Evolutionary conservation across 495 filamentous ascomycete species (phyloP).

Genomic region (Aspergillus cavernicola): DNA sequence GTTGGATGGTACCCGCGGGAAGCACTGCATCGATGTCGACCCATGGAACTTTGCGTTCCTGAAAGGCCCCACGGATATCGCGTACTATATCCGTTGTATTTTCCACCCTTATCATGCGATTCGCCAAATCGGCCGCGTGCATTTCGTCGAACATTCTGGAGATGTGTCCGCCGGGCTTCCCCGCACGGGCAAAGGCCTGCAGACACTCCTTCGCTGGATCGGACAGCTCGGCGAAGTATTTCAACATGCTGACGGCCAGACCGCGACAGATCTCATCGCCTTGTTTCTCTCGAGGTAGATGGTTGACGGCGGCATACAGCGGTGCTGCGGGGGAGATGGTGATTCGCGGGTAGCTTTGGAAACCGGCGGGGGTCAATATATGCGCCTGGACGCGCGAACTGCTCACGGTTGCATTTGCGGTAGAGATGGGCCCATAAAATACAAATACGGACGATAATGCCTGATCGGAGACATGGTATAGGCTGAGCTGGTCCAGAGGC

Average conservation of each 20-base stretch:
- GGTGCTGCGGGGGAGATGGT: constrained; percentile 91
- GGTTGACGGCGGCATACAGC: constrained; percentile 86
- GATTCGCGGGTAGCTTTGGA: constrained; percentile 82
- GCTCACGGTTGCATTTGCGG: constrained; percentile 77
- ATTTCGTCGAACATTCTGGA: constrained; percentile 79
- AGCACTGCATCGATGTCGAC: constrained; percentile 86
- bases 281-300: constrained; percentile 90
- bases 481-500: constrained; percentile 69
- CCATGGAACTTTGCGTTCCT: constrained; percentile 73
- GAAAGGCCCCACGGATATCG: constrained; percentile 66
- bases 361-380: constrained; percentile 82
- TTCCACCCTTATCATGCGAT: constrained; percentile 74
- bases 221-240: constrained; percentile 87
- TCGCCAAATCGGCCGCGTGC: constrained; percentile 87
- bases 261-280: constrained; percentile 87
- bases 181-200: constrained; percentile 31
- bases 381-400: constrained; percentile 91
- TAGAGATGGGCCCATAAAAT: constrained; percentile 82
- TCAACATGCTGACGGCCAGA: constrained; percentile 84
- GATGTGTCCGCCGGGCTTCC: constrained; percentile 34
- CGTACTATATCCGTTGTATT: constrained; percentile 66
- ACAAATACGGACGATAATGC: constrained; percentile 72
- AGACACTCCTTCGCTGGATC: constrained; percentile 63
- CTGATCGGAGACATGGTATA: constrained; percentile 78
- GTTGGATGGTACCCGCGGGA: constrained; percentile 67